phyloP scores from a whole-genome alignment of 2,329 filamentous ascomycete species.

The Apiospora kogelbergensis region DNA sequence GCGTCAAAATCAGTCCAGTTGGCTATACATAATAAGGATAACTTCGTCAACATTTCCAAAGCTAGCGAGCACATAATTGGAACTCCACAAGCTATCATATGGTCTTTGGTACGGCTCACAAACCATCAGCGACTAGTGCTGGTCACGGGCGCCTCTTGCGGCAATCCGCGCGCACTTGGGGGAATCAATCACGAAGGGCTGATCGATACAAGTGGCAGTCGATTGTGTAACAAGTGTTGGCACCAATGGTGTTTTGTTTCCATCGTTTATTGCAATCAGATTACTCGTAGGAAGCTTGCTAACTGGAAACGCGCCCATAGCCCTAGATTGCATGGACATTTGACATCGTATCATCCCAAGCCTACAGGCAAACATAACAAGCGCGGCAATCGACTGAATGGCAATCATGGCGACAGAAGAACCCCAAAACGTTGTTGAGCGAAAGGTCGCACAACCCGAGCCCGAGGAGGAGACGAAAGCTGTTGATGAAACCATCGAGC shows the following conservation, averaged over 20 bases:
- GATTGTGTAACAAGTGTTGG: not conserved
- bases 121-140: not conserved
- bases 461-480: conserved; percentile 44
- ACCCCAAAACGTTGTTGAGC: conserved; percentile 24
- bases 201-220: not conserved
- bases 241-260: not conserved
- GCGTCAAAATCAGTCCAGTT: not conserved
- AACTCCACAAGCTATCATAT: not conserved
- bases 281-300: not conserved
- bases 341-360: not conserved
- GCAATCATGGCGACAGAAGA: conserved; percentile 35
- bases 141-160: not conserved
- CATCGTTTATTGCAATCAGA: not conserved
- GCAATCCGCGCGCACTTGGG: not conserved
- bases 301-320: not conserved
- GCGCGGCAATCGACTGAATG: conserved; percentile 15
- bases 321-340: conserved; percentile 5
- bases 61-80: not conserved
- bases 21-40: not conserved
- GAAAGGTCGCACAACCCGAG: conserved; percentile 19
- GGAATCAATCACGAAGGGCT: not conserved
- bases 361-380: not conserved
- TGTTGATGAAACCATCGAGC: conserved; percentile 42
- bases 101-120: not conserved
- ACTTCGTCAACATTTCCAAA: not conserved